Evolutionary conservation across 768 basidiomycete genomes (phyloP).

Genomic region (Tylopilus sp.): DNA sequence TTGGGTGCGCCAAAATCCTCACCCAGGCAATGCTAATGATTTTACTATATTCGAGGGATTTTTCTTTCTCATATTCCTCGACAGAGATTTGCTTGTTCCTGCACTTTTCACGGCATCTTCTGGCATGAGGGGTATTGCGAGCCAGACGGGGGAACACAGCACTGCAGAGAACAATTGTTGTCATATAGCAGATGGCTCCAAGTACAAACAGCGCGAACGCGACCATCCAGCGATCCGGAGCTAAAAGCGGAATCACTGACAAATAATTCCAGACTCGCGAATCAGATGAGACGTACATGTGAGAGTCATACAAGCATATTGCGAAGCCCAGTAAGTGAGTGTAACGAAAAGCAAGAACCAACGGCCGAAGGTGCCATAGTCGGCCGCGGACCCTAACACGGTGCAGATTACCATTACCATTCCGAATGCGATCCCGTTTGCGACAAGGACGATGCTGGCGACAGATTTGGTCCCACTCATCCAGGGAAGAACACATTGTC

Average conservation of each 20-base stretch:
- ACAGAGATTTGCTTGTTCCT: conserved; percentile 55
- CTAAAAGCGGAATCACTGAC: conserved; percentile 31
- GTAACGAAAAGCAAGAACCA: conserved; percentile 76
- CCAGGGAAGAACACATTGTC: conserved; percentile 80
- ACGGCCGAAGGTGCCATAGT: conserved; percentile 54
- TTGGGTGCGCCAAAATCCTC: conserved; percentile 12
- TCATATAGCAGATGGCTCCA: conserved; percentile 75
- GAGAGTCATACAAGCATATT: conserved; percentile 73
- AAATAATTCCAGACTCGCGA: neutral
- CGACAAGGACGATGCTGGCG: conserved; percentile 70
- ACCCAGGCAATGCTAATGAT: conserved; percentile 82
- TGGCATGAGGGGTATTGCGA: conserved; percentile 66
- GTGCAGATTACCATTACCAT: conserved; percentile 82
- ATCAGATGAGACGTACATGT: conserved; percentile 45
- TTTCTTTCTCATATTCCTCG: conserved; percentile 71
- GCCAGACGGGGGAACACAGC: conserved; percentile 80
- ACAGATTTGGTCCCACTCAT: conserved; percentile 67
- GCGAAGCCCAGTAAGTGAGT: conserved; percentile 74
- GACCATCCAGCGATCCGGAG: conserved; percentile 63
- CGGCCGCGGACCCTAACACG: conserved; percentile 52
- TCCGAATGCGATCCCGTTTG: conserved; percentile 75
- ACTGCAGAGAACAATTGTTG: conserved; percentile 77
- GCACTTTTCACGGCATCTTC: conserved; percentile 49
- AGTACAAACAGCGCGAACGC: conserved; percentile 80
- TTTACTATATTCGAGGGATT: conserved; percentile 78